Evolutionary conservation across 257 asterid species (phyloP).

Genomic region (Nemophila menziesii): DNA sequence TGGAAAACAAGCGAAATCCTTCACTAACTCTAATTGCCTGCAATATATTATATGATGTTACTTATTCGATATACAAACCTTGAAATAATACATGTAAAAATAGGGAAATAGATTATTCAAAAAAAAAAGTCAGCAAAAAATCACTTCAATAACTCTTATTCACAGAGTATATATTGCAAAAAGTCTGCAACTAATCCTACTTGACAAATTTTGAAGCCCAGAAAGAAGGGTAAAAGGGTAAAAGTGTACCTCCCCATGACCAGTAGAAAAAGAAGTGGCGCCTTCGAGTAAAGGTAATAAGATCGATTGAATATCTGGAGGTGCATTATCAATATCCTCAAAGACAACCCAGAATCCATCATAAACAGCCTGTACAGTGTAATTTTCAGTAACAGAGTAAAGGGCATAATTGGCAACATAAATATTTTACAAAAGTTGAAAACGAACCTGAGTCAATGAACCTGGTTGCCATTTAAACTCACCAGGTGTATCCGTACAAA

Average conservation of each 20-base stretch:
- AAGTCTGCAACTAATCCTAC: too few species aligned
- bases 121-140: too few species aligned
- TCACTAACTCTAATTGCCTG: conserved; percentile 75
- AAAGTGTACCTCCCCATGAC: conserved; percentile 98
- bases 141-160: too few species aligned
- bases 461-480: conserved; percentile 99
- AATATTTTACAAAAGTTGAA: conserved; percentile 2
- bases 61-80: too few species aligned
- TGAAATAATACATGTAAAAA: too few species aligned
- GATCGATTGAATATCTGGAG: conserved; percentile 66
- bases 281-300: conserved; percentile 81
- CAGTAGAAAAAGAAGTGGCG: conserved; percentile 53
- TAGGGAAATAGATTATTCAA: too few species aligned
- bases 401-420: conserved; percentile 9
- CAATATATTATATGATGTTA: too few species aligned
- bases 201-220: not conserved
- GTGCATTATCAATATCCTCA: conserved; percentile 92
- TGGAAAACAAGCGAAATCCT: conserved; percentile 72
- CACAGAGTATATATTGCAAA: too few species aligned
- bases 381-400: conserved; percentile 12
- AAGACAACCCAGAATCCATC: conserved; percentile 89
- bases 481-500: conserved; percentile 86
- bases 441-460: conserved; percentile 83
- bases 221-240: not conserved
- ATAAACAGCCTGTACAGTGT: conserved; percentile 58